Evolutionary conservation across 1,284 basidiomycete species (phyloP).

Genomic region (Fomes fomentarius): DNA sequence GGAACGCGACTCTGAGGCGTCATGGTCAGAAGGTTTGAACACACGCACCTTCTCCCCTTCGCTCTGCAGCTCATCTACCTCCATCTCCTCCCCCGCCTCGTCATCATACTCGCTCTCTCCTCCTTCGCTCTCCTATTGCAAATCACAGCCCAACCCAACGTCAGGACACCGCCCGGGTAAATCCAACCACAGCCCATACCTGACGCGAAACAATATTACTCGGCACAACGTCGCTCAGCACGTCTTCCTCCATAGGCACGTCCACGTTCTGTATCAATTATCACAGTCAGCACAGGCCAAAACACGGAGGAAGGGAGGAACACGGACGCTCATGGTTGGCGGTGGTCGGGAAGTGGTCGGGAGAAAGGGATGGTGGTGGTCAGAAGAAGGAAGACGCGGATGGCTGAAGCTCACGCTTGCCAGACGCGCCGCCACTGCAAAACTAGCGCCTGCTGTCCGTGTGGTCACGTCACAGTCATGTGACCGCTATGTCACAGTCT

Average conservation of each 20-base stretch:
- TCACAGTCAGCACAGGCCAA: background rate
- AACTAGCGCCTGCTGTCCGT: too few species aligned
- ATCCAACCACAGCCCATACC: constrained; percentile 51
- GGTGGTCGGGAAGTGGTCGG: constrained; percentile 1
- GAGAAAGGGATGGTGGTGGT: constrained; percentile 16
- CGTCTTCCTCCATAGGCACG: constrained; percentile 64
- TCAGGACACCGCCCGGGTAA: background rate
- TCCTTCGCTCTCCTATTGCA: constrained; percentile 65
- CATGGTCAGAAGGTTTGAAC: too few species aligned
- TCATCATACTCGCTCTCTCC: constrained; percentile 67
- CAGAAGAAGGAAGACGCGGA: constrained; percentile 7
- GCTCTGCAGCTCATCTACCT: constrained; percentile 69
- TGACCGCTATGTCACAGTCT: background rate
- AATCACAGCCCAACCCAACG: constrained; percentile 12
- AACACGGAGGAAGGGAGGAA: background rate
- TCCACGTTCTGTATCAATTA: constrained; percentile 14
- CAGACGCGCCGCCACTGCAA: background rate
- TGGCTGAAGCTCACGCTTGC: constrained; percentile 9
- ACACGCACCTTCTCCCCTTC: constrained; percentile 54
- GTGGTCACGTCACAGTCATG: background rate
- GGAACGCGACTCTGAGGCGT: too few species aligned
- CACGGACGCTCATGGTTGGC: constrained; percentile 13
- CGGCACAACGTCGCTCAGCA: constrained; percentile 79
- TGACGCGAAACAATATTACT: constrained; percentile 84
- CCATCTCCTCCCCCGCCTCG: constrained; percentile 38